A percentile compares a stretch with the other conserved stretches of the same genome.
phyloP scores from a whole-genome alignment of 2,329 filamentous ascomycete genomes.

The Malbranchea cinnamomea region DNA sequence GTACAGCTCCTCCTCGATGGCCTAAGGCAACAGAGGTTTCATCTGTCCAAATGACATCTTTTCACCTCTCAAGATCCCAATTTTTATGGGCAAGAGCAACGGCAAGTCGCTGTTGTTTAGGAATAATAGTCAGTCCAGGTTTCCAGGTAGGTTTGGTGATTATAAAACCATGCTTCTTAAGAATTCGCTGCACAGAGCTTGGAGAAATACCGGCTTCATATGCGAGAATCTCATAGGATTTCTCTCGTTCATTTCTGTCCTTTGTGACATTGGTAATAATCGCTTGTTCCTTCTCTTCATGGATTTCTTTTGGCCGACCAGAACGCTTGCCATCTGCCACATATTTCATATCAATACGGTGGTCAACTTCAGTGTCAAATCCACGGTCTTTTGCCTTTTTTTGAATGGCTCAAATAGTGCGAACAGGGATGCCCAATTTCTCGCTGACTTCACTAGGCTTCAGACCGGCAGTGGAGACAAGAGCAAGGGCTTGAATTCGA shows the following conservation, averaged over 20 bases:
- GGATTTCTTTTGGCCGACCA: constrained; percentile 4
- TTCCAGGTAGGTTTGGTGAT: constrained; percentile 11
- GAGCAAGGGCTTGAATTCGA: not conserved
- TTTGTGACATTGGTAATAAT: constrained; percentile 4
- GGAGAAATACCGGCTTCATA: constrained; percentile 5
- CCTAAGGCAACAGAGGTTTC: constrained; percentile 11
- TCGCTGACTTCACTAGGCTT: not conserved
- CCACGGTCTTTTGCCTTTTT: constrained; percentile 2
- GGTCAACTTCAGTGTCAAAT: constrained; percentile 5
- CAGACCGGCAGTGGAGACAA: not conserved
- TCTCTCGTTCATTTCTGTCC: constrained; percentile 7
- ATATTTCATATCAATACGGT: constrained; percentile 6
- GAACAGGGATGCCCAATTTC: not conserved
- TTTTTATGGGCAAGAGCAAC: constrained; percentile 9
- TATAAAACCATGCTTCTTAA: constrained; percentile 5
- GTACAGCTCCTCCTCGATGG: constrained; percentile 5
- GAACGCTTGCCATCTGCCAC: constrained; percentile 4
- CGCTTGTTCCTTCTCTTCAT: not conserved
- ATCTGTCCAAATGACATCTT: constrained; percentile 13
- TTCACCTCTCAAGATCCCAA: constrained; percentile 13
- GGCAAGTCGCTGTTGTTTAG: constrained; percentile 6
- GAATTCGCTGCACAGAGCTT: constrained; percentile 3
- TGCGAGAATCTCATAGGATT: constrained; percentile 9
- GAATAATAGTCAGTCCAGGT: constrained; percentile 6
- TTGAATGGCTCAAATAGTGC: constrained; percentile 1